Percentiles rank a stretch among this genome's conserved stretches.
phyloP scores from a whole-genome alignment of 306 rosid genomes.

The Macrotyloma uniflorum region DNA sequence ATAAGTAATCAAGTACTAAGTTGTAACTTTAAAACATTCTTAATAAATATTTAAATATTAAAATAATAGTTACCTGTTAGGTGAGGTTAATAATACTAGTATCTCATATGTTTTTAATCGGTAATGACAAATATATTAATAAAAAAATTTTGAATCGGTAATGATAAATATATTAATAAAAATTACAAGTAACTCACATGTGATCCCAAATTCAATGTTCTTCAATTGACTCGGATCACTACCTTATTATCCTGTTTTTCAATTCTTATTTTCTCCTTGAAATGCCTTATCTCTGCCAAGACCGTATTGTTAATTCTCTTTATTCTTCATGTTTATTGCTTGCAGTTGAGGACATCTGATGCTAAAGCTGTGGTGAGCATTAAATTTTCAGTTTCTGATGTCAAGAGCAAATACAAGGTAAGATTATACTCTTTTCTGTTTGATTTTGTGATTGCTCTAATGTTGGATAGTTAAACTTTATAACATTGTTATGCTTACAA shows the following conservation, averaged over 20 bases:
- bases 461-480: constrained; percentile 14
- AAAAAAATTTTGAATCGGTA: too few relatives aligned
- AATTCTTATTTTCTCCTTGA: constrained; percentile 21
- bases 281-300: background rate
- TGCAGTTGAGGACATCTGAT: constrained; percentile 49
- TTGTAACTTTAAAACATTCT: background rate
- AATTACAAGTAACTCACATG: background rate
- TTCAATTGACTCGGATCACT: too few relatives aligned
- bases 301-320: background rate
- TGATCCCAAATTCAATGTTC: background rate
- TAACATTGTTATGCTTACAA: constrained; percentile 12
- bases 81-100: background rate
- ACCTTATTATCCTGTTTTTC: background rate
- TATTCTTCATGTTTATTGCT: constrained; percentile 37
- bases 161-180: too few relatives aligned
- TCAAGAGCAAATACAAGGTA: constrained; percentile 70
- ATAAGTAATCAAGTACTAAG: background rate
- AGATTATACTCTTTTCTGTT: constrained; percentile 13
- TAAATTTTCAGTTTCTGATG: constrained; percentile 56
- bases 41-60: background rate
- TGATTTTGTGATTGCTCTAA: constrained; percentile 20
- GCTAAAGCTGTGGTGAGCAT: constrained; percentile 40
- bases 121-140: too few relatives aligned
- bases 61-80: background rate
- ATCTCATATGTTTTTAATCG: too few relatives aligned